Base-by-base conservation (phyloP, 306 rosid genomes). In the Nissolia schottii region DNA sequence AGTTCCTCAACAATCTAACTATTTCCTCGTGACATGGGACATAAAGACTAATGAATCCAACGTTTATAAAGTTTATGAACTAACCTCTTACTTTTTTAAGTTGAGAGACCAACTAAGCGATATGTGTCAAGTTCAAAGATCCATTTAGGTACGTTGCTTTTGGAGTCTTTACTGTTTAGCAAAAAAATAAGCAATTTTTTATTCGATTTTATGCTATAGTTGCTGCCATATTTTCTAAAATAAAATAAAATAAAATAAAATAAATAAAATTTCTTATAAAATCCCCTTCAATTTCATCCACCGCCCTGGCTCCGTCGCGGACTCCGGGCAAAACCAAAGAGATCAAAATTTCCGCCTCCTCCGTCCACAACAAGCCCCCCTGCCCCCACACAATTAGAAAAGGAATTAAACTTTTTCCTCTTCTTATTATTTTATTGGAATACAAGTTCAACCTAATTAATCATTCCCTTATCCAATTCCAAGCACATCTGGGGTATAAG, bases 261-360 rank as follows among this genome's bases (percentile, higher is more conserved):
- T n/a, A n/a, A 77, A 25, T 49, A 16, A 67, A 25, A 23, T 45
- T 46, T 61, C 0, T 15, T 50, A 34, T 62, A 72, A 74, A 35
- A 34, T 51, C 68, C n/a, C 48, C 23, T 48, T 32, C 18, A 29
- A 12, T 20, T 63, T 62, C 37, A n/a, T 16, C 32, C 19, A 6
- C 55, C 73, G 35, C 53, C 67, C 40, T 41, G 38, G 79, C 79
- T 38, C 79, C 66, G 79, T 50, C 65, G 71, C 35, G 49, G 57
- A 49, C 51, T 62, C 73, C 22, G 51, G 7, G n/a, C n/a, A n/a
- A n/a, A n/a, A n/a, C n/a, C 46, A 13, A 18, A 16, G 50, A 40
- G 22, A 50, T 53, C 66, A 2, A 49, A 3, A 57, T 45, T n/a
- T 65, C 71, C 40, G 22, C 6, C 29, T 2, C 57, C 24, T 27